Evolutionary conservation across 441 rosid species (phyloP).

Genomic region (Euphorbia celastroides): DNA sequence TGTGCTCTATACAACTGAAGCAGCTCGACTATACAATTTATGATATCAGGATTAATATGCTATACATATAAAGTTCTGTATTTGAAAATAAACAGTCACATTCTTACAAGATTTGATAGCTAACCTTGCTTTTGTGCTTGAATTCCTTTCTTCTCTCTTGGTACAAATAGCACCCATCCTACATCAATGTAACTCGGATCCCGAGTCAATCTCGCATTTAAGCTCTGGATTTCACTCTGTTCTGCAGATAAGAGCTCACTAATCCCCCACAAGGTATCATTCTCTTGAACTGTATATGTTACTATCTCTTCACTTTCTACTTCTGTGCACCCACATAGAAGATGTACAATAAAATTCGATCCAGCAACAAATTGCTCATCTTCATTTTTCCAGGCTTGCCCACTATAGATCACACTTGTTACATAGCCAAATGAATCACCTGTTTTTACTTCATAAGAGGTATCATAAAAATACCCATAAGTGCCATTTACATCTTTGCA

Average conservation of each 20-base stretch:
- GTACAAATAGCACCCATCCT: constrained; percentile 36
- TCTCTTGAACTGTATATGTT: constrained; percentile 28
- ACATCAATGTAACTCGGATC: constrained; percentile 28
- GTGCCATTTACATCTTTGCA: constrained; percentile 32
- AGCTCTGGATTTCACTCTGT: constrained; percentile 15
- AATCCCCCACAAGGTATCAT: constrained; percentile 26
- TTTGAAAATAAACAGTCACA: no score
- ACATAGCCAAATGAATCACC: constrained; percentile 14
- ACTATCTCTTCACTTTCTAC: constrained; percentile 19
- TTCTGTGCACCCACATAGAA: constrained; percentile 28
- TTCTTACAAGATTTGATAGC: neutral
- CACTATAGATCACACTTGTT: constrained; percentile 11
- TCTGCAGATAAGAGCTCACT: constrained; percentile 24
- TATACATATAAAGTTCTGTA: no score
- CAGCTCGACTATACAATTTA: no score
- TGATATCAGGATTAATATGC: no score
- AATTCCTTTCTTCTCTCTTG: constrained; percentile 18
- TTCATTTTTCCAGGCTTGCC: constrained; percentile 30
- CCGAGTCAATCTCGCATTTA: constrained; percentile 13
- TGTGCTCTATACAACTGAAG: no score
- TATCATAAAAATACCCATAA: constrained; percentile 28
- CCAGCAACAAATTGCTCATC: constrained; percentile 19
- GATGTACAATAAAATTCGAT: constrained; percentile 14
- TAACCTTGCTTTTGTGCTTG: constrained; percentile 23
- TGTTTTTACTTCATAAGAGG: constrained; percentile 17